Evolutionary conservation across 441 rosid genomes (phyloP).

Genomic region (Lepidium campestre): DNA sequence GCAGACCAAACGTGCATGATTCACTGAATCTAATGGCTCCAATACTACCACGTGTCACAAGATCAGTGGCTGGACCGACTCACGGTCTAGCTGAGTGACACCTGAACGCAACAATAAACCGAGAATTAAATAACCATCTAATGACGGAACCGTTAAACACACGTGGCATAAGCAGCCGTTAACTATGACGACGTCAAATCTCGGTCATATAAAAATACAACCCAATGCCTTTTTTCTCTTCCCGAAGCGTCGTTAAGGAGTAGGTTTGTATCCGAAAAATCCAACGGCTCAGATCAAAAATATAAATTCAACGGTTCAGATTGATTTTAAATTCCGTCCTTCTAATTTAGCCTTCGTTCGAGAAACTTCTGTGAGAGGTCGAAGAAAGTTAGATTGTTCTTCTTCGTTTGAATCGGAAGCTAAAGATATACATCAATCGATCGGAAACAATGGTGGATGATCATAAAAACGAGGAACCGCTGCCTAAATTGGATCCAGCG

Average conservation of each 20-base stretch:
- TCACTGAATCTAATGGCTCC: not conserved
- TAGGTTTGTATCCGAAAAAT: constrained; percentile 18
- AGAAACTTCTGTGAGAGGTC: constrained; percentile 11
- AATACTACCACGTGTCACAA: not conserved
- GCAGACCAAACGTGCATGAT: constrained; percentile 13
- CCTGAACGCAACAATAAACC: not conserved
- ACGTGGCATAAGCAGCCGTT: not conserved
- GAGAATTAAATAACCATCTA: not conserved
- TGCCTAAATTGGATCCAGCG: constrained; percentile 29
- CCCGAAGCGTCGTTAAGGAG: not conserved
- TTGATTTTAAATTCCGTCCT: not conserved
- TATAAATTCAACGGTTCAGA: constrained; percentile 20
- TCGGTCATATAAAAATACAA: not conserved
- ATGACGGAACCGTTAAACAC: not conserved
- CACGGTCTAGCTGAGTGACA: not conserved
- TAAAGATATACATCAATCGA: not conserved
- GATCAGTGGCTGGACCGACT: not conserved
- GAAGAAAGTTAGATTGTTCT: constrained; percentile 6
- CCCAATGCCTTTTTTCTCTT: not conserved
- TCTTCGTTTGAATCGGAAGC: not conserved
- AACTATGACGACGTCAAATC: not conserved
- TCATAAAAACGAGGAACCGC: constrained; percentile 23
- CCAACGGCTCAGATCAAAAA: constrained; percentile 28
- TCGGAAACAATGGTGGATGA: constrained; percentile 28
- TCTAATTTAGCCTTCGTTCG: constrained; percentile 16